Percentiles rank a stretch among this genome's conserved stretches.
Conservation (phyloP, 768 basidiomycete genomes). For the Cubamyces sp. region DNA sequence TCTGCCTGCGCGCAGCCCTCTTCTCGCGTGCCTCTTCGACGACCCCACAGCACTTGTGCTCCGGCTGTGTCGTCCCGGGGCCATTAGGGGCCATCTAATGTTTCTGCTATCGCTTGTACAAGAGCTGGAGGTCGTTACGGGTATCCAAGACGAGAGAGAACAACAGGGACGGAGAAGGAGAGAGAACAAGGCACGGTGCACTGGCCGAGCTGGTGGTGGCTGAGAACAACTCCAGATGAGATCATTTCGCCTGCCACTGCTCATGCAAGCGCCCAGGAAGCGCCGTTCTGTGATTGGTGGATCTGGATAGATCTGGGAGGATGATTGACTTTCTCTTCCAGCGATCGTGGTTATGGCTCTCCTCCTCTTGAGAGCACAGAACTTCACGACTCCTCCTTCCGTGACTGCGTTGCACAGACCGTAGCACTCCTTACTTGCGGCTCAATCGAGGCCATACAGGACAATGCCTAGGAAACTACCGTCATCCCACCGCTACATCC, state of each 20-base stretch:
- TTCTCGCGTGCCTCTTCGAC: slow-evolving; percentile 55
- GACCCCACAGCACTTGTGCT: slow-evolving; percentile 50
- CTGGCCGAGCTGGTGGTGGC: neutral
- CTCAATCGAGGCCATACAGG: neutral
- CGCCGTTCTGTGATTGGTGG: slow-evolving; percentile 9
- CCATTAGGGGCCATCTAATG: slow-evolving; percentile 17
- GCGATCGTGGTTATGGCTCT: no score
- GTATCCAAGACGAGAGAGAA: neutral
- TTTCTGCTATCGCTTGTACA: neutral
- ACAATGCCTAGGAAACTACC: slow-evolving; percentile 9
- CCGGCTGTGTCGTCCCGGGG: neutral
- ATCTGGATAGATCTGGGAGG: neutral
- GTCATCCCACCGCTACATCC: slow-evolving; percentile 48
- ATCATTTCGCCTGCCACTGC: slow-evolving; percentile 7
- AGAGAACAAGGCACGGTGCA: no score
- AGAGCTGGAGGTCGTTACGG: neutral
- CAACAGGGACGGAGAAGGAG: neutral
- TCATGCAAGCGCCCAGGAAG: neutral
- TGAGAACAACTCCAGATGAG: neutral
- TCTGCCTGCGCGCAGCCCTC: slow-evolving; percentile 43
- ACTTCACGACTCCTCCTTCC: no score
- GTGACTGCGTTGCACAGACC: no score
- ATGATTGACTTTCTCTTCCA: neutral
- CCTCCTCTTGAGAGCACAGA: no score
- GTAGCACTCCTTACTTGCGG: neutral